Base-by-base conservation (phyloP, 2,329 filamentous ascomycete genomes). In the Pseudogymnoascus sp. region DNA sequence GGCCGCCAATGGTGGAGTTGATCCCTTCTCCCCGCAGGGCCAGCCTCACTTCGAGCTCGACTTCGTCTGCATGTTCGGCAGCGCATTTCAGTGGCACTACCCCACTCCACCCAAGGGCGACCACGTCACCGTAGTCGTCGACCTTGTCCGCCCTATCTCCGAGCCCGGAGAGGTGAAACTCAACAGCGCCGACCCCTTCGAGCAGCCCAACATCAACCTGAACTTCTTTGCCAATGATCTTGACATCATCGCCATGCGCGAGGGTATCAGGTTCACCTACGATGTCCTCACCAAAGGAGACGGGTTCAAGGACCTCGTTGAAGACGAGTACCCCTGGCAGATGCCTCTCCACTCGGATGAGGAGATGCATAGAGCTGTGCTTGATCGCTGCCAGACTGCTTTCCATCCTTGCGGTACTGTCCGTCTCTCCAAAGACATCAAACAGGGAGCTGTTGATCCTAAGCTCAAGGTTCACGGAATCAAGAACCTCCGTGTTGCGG, bases 11-110 rank as follows among this genome's bases (percentile, higher is more conserved):
- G 76, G 71, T 8, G 73, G 73, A 1, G 62, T 72, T 0, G 83
- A 86, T 62, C 83, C 83, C 2, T 85, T 85, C 69, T 79, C 79
- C 1, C 83, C 83, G 0, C 76, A 74, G 2, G 83, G 82, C 6
- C 82, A 86, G 71, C 83, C 84, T 28, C 83, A 86, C 67, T 85
- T 86, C 67, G 83, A 86, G 73, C 77, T 86, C 36, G 84, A 87
- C 73, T 87, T 87, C 68, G 80, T 88, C 13, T 76, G 78, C 61
- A 79, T 87, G 77, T 87, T 87, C 70, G 74, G 74, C 28, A 74
- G 73, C 45, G 78, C 79, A 4, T 81, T 81, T 73, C 79, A 81
- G 68, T 81, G 78, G 78, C 79, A 81, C 65, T 76, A 76, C 60
- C 78, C 78, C 0, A 72, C 71, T 0, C 79, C 79, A 0, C 68